Evolutionary conservation across 352 stramenopile genomes (phyloP).

Genomic region (Phytophthora kernoviae): DNA sequence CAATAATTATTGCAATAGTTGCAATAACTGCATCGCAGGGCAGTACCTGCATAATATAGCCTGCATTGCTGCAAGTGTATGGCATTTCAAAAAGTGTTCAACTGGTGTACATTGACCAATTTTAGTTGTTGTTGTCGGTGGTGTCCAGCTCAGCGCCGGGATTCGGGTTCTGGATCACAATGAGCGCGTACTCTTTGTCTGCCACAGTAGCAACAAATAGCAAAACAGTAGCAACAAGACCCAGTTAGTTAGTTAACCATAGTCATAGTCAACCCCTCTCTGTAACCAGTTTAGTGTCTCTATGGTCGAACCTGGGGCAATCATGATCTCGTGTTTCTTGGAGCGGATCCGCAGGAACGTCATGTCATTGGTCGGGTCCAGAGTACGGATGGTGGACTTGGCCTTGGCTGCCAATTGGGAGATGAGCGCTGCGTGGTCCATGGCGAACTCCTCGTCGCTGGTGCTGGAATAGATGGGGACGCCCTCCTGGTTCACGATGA

Average conservation of each 20-base stretch:
- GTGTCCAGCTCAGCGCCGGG: slow-evolving; percentile 49
- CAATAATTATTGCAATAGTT: too few species aligned
- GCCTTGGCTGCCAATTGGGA: slow-evolving; percentile 91
- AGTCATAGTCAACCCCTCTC: too few species aligned
- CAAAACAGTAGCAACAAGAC: slow-evolving; percentile 7
- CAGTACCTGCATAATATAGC: too few species aligned
- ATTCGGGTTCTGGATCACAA: slow-evolving; percentile 93
- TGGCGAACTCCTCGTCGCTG: slow-evolving; percentile 88
- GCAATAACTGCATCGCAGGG: too few species aligned
- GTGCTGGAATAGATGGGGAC: slow-evolving; percentile 93
- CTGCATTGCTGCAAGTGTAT: too few species aligned
- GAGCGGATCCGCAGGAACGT: slow-evolving; percentile 94
- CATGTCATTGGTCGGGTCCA: slow-evolving; percentile 93
- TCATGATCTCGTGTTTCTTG: slow-evolving; percentile 95
- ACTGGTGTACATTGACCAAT: neutral
- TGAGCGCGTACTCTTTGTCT: slow-evolving; percentile 94
- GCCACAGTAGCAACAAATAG: slow-evolving; percentile 6
- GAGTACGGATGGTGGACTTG: slow-evolving; percentile 89
- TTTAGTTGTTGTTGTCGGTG: slow-evolving; percentile 29
- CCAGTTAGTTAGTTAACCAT: too few species aligned
- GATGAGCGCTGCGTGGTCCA: slow-evolving; percentile 87
- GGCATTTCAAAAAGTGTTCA: neutral
- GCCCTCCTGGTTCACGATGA: slow-evolving; percentile 94
- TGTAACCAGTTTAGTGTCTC: too few species aligned
- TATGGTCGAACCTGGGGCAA: slow-evolving; percentile 59